A percentile compares a stretch with the other conserved stretches of the same genome.
These are phyloP conservation scores for Gaultheria prostrata DNA, from an alignment of 148 eudicot genomes.

Conservation along the genomic window DNA sequence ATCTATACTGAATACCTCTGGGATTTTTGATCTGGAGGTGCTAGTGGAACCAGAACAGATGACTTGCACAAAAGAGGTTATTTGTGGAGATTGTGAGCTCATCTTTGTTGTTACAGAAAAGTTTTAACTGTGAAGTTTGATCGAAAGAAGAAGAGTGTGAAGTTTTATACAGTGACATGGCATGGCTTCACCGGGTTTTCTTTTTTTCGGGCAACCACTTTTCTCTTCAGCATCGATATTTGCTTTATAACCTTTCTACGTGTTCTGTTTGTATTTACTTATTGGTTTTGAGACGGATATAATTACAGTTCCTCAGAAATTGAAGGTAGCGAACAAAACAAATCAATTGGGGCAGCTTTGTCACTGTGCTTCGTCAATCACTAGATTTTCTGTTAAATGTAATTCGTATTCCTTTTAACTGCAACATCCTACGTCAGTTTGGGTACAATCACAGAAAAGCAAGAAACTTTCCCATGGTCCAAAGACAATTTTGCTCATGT, in stretches of 20 bases:
- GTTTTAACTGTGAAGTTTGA: background rate
- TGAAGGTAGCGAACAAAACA: background rate
- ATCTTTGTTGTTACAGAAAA: background rate
- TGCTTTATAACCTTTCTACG: background rate
- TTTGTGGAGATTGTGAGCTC: background rate
- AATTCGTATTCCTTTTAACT: background rate
- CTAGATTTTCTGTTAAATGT: background rate
- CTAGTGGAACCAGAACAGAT: background rate
- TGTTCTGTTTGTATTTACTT: too few relatives aligned
- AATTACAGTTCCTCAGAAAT: background rate
- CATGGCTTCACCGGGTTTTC: background rate
- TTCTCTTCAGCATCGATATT: background rate
- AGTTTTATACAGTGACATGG: background rate
- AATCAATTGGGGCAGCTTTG: background rate
- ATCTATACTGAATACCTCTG: slow-evolving; percentile 34
- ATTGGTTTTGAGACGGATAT: background rate
- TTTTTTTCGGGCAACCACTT: background rate
- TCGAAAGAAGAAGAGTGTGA: background rate
- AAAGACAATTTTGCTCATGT: background rate
- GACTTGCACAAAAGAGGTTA: background rate
- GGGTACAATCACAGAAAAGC: too few relatives aligned
- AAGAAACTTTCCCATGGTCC: too few relatives aligned
- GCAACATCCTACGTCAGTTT: background rate
- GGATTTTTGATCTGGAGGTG: background rate
- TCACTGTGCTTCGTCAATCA: background rate